Evolutionary conservation across 2,329 filamentous ascomycete genomes (phyloP), one percentile per base, ranked within the genome.

Genomic region (Monilinia laxa): DNA sequence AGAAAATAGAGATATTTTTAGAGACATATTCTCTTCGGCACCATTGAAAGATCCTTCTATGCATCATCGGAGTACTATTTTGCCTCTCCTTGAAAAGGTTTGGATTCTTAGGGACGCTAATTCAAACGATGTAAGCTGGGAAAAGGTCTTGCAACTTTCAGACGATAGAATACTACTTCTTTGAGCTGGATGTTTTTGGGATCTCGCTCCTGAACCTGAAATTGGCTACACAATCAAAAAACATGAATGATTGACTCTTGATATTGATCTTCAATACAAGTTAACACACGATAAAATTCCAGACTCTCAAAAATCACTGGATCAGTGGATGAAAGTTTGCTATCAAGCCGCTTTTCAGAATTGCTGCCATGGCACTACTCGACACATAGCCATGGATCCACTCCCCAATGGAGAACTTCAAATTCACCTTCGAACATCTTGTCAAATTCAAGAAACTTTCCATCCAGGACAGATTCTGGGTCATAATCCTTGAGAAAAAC

Each of bases 81-180:
- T 75, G n/a, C 71, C 73, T 35, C 55, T 72, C 53, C 55, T 76
- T 25, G 72, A 75, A 69, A 66, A 71, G 14, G 64, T 74, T 28
- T 75, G 74, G 73, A 63, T 20, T 45, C 56, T 62, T 12, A 60
- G 14, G 66, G 51, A 55, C 70, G 71, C 51, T 12, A 62, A 20
- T 31, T 45, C 6, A n/a, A 54, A 66, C 20, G 18, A 62, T 20
- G 25, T 65, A 20, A 65, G 64, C 28, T 65, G 64, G 64, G 64
- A 66, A 28, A 31, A 23, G 20, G 20, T 49, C 9, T 35, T 66
- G n/a, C 23, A 42, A 38, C 49, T 62, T 53, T 53, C 47, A 14
- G 20, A 47, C 2, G 56, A 66, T 31, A 62, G 45, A 25, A 66
- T 62, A 20, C 14, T 66, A 45, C 38, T 66, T 7, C 23, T 66